Evolutionary conservation across 1,139 yeast genomes (phyloP).

Genomic region (Kurtzmaniella quercitrusa): DNA sequence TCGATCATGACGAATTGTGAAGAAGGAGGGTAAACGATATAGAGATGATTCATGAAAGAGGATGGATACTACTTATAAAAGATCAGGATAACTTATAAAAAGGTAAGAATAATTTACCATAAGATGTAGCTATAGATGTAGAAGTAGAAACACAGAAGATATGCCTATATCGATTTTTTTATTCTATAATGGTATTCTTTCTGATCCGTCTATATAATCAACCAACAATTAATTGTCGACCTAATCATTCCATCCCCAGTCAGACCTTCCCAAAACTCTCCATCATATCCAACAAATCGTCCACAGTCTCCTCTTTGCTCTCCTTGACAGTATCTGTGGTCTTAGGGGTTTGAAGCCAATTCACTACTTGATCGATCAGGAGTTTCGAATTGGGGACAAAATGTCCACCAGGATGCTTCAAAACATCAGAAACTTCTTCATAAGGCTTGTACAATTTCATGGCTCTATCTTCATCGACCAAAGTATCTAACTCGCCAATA

Average conservation of each 20-base stretch:
- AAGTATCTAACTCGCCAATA: slow-evolving; percentile 83
- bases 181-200: no score
- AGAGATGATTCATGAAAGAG: background rate
- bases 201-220: no score
- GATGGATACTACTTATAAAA: background rate
- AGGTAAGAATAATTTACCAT: no score
- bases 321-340: slow-evolving; percentile 12
- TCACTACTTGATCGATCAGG: slow-evolving; percentile 52
- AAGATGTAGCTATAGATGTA: no score
- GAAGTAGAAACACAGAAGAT: no score
- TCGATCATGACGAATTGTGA: slow-evolving; percentile 35
- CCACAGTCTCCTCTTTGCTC: slow-evolving; percentile 22
- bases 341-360: slow-evolving; percentile 42
- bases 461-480: slow-evolving; percentile 73
- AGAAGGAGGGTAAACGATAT: slow-evolving; percentile 4
- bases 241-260: slow-evolving; percentile 2
- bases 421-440: slow-evolving; percentile 38
- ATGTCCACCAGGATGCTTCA: slow-evolving; percentile 83
- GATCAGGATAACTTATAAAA: no score
- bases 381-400: slow-evolving; percentile 74
- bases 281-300: slow-evolving; percentile 34
- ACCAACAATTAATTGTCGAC: no score
- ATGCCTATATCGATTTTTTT: no score
- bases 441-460: slow-evolving; percentile 54
- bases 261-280: slow-evolving; percentile 27